Percentiles rank a stretch among this genome's conserved stretches.
These are phyloP conservation scores for Mycena citricolor DNA, from an alignment of 1,284 basidiomycete species.

Conservation along the genomic window DNA sequence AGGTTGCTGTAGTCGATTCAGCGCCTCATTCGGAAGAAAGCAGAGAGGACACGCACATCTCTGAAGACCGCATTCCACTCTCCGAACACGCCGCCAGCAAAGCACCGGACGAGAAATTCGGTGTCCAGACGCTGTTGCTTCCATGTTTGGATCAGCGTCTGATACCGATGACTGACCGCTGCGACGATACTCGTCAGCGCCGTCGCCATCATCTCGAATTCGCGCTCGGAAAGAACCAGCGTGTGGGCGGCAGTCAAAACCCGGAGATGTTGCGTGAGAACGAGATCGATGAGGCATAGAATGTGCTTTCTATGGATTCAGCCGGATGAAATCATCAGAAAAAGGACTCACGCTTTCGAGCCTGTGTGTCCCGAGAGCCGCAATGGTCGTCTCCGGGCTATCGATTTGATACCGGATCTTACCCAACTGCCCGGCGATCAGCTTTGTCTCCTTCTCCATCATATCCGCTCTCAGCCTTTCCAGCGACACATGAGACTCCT, in stretches of 20 bases:
- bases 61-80: conserved; percentile 29
- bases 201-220: conserved; percentile 28
- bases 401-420: conserved; percentile 25
- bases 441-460: conserved; percentile 20
- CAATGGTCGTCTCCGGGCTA: conserved; percentile 22
- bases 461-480: conserved; percentile 19
- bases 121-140: conserved; percentile 31
- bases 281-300: conserved; percentile 26
- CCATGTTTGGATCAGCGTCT: conserved; percentile 29
- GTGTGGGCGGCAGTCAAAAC: conserved; percentile 27
- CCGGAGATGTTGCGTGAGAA: conserved; percentile 27
- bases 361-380: conserved; percentile 24
- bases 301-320: conserved; percentile 24
- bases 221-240: conserved; percentile 22
- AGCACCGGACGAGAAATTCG: conserved; percentile 27
- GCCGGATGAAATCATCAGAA: not conserved
- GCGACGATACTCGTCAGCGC: conserved; percentile 26
- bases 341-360: conserved; percentile 26
- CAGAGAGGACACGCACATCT: conserved; percentile 15
- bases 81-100: conserved; percentile 30
- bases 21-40: too few species aligned
- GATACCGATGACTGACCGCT: conserved; percentile 28
- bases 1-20: too few species aligned
- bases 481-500: conserved; percentile 10
- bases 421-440: conserved; percentile 21